Conservation (phyloP, 2,329 filamentous ascomycete species). For the Nigrospora oryzae region DNA sequence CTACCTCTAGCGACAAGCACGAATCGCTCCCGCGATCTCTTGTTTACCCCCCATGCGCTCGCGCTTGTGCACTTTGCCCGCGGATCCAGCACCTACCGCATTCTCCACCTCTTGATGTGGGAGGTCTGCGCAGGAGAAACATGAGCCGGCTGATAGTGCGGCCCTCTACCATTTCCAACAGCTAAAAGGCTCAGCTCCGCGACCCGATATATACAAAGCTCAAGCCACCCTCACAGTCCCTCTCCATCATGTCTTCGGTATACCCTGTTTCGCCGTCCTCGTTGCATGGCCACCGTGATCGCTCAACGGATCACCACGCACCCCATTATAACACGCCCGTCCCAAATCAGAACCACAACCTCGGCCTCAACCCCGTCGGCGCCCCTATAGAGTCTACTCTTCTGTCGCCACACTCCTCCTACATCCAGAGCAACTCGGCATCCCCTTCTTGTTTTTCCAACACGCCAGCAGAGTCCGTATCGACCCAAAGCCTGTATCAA, state of each 20-base stretch:
- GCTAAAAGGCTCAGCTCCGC: background rate
- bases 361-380: conserved; percentile 17
- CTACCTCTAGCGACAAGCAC: no score
- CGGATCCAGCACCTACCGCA: no score
- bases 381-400: conserved; percentile 27
- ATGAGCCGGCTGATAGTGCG: no score
- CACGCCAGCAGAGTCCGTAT: conserved; percentile 42
- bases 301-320: conserved; percentile 16
- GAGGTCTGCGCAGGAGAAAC: no score
- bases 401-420: conserved; percentile 35
- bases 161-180: background rate
- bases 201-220: conserved; percentile 1
- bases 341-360: conserved; percentile 6
- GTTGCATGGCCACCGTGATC: conserved; percentile 26
- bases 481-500: conserved; percentile 37
- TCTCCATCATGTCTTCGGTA: conserved; percentile 9
- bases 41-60: no score
- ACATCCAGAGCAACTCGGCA: conserved; percentile 26
- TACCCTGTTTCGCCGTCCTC: conserved; percentile 31
- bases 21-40: no score
- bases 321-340: conserved; percentile 20
- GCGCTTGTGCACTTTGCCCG: no score
- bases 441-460: conserved; percentile 30
- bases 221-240: background rate
- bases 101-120: no score